phyloP scores from a whole-genome alignment of 768 basidiomycete genomes.

The Termitomyces heimii region DNA sequence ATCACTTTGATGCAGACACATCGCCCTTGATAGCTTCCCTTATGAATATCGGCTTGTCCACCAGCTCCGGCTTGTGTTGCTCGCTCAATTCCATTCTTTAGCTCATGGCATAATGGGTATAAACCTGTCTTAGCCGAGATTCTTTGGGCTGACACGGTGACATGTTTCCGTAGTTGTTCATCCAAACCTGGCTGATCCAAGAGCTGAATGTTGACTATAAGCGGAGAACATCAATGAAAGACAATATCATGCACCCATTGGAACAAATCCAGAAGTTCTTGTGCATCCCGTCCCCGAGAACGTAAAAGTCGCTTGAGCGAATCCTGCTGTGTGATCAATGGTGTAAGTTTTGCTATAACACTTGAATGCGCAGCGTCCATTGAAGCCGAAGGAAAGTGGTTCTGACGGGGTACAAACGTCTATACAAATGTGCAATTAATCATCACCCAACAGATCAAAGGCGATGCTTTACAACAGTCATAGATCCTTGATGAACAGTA shows the following conservation, averaged over 20 bases:
- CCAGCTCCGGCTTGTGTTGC: background rate
- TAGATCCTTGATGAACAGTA: no score
- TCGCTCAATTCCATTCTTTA: background rate
- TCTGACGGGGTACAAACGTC: background rate
- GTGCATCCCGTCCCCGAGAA: background rate
- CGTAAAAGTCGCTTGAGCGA: background rate
- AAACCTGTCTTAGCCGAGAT: background rate
- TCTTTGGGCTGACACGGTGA: background rate
- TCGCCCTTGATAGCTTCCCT: background rate
- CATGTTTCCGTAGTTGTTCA: background rate
- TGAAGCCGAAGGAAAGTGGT: background rate
- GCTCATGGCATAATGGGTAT: background rate
- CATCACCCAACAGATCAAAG: background rate
- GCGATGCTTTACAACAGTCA: background rate
- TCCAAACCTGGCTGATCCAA: background rate
- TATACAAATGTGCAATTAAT: no score
- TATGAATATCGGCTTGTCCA: constrained; percentile 1
- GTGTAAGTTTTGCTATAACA: background rate
- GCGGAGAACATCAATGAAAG: background rate
- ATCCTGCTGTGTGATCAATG: background rate
- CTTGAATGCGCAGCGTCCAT: background rate
- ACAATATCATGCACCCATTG: background rate
- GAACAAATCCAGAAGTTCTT: background rate
- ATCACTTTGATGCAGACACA: constrained; percentile 2
- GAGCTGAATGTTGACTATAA: background rate